phyloP scores from a whole-genome alignment of 176 grass and related monocot species.

The Aegilops longissima region DNA sequence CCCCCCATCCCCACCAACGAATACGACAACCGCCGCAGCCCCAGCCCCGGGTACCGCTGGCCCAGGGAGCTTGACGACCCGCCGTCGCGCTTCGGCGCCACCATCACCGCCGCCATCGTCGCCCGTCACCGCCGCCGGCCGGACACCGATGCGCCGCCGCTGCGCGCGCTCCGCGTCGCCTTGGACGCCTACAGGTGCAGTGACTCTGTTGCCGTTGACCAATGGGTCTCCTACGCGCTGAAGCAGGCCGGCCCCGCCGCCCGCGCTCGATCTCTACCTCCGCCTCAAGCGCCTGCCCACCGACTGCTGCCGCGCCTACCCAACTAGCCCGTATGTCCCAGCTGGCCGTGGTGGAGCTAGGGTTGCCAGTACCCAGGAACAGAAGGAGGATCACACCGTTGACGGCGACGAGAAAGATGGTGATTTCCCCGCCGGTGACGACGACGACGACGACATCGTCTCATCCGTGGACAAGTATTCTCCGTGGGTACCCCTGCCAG shows the following conservation, averaged over 20 bases:
- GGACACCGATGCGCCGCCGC: neutral
- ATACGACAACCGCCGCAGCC: too few species aligned
- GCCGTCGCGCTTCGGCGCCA: neutral
- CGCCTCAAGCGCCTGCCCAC: neutral
- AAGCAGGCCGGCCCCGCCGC: neutral
- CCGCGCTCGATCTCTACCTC: neutral
- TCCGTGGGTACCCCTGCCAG: neutral
- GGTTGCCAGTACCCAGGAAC: neutral
- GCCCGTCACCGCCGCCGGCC: neutral
- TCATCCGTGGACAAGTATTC: neutral
- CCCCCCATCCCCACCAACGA: neutral
- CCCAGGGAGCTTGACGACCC: neutral
- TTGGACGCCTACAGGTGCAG: neutral
- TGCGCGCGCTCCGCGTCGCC: slow-evolving; percentile 23
- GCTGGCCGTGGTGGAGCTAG: too few species aligned
- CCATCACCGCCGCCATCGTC: neutral
- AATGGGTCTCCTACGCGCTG: slow-evolving; percentile 13
- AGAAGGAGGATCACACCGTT: neutral
- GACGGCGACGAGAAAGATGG: neutral
- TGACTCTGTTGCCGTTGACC: neutral
- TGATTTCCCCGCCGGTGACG: too few species aligned
- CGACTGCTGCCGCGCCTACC: neutral
- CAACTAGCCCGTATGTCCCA: too few species aligned
- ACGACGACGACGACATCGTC: too few species aligned
- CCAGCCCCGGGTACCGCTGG: too few species aligned